Base-by-base conservation (phyloP, 2,329 filamentous ascomycete genomes). In the Diaporthe velutina region DNA sequence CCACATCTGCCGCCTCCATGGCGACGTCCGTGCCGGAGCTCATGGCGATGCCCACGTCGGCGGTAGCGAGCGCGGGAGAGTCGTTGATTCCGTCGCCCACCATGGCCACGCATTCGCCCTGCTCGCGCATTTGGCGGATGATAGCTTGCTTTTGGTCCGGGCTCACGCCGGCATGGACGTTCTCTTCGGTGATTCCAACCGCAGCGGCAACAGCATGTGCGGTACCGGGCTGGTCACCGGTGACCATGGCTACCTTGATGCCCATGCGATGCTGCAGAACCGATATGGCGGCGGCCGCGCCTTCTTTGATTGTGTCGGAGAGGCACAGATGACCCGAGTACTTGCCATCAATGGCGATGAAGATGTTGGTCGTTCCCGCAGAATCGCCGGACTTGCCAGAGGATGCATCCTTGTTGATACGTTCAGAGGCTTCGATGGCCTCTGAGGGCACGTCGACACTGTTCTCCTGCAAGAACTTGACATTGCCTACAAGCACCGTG, bases 31-130 rank as follows among this genome's bases (percentile, higher is more conserved):
- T 98, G 73, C 97, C 97, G 10, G 93, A 95, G 7, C 95, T 90
- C 84, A 99, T 95, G 74, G 96, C 96, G 78, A 99, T 98, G 77
- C 97, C 97, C 38, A 98, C 92, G 79, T 98, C 93, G 15, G 97
- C 96, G 0, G 95, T 98, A 0, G 95, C 97, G 15, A 99, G 91
- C 0, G 97, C 97, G 0, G 97, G 97, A 0, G 95, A 98, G 86
- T 99, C 97, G 84, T 99, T 99, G 89, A 99, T 98, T 55, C 97
- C 97, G 83, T 99, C 97, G 70, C 97, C 96, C 19, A 98, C 96
- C 97, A 99, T 99, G 78, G 95, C 97, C 35, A 98, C 95, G 67
- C 93, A 88, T 79, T 95, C 90, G 76, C 95, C 95, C 68, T 88
- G 84, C 0, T 88, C 86, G 84, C 98, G 95, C 25, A 98, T 89